Conservation (phyloP, 495 filamentous ascomycete species). For the Podospora sp. region DNA sequence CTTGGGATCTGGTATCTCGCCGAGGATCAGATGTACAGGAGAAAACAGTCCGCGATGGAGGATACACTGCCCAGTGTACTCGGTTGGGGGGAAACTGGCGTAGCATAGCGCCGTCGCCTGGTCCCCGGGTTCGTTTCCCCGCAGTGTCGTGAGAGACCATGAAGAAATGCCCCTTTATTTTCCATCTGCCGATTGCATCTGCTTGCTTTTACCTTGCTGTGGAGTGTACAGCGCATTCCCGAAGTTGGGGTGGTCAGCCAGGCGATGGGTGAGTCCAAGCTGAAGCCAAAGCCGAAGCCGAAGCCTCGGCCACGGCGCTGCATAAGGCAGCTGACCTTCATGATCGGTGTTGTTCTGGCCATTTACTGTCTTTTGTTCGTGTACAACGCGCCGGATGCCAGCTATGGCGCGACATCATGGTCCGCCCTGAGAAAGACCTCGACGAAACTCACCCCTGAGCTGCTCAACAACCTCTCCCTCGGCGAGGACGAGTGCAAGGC, state of each 20-base stretch:
- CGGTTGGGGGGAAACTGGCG: neutral
- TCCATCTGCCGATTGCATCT: neutral
- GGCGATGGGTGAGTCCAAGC: conserved; percentile 26
- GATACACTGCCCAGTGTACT: neutral
- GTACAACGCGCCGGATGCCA: conserved; percentile 17
- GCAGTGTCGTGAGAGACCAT: neutral
- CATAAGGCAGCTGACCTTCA: conserved; percentile 36
- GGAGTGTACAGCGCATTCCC: neutral
- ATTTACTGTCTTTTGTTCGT: conserved; percentile 44
- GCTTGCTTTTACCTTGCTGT: neutral
- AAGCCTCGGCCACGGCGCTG: conserved; percentile 33
- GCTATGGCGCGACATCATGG: conserved; percentile 15
- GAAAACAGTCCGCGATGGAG: neutral
- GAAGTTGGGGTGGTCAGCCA: neutral
- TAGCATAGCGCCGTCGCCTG: neutral
- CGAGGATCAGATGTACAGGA: neutral
- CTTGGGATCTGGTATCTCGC: neutral
- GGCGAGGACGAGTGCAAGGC: conserved; percentile 44
- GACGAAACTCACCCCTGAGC: conserved; percentile 26
- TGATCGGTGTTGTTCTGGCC: conserved; percentile 34
- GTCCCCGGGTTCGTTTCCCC: neutral
- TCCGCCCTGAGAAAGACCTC: neutral
- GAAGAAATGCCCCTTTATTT: neutral
- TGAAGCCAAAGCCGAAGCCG: conserved; percentile 27
- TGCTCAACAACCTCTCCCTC: conserved; percentile 45